Conservation (phyloP, 257 asterid species). For the Mentha longifolia region DNA sequence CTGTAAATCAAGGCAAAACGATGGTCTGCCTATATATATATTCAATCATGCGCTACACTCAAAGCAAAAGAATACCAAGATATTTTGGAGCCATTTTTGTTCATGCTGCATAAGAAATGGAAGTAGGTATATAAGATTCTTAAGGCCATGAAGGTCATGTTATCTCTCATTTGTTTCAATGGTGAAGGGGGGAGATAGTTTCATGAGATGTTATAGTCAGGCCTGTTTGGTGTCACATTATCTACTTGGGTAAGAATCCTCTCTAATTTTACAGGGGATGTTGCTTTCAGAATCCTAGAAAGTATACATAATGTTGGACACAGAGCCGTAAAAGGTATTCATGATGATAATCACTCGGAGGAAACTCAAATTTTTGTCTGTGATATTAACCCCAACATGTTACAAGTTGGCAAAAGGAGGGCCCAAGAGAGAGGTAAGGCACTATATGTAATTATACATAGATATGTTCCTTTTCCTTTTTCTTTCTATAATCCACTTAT, state of each 20-base stretch:
- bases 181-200: slow-evolving; percentile 22
- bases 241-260: slow-evolving; percentile 32
- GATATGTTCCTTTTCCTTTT: too few species aligned
- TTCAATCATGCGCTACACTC: background rate
- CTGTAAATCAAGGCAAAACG: slow-evolving; percentile 6
- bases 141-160: background rate
- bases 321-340: slow-evolving; percentile 64
- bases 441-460: background rate
- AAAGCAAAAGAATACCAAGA: background rate
- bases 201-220: slow-evolving; percentile 8
- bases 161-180: background rate
- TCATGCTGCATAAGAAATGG: background rate
- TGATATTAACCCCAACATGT: slow-evolving; percentile 93
- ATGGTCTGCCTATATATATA: background rate
- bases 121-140: slow-evolving; percentile 1
- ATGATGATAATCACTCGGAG: slow-evolving; percentile 60
- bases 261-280: slow-evolving; percentile 80
- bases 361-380: slow-evolving; percentile 81
- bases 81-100: slow-evolving; percentile 5
- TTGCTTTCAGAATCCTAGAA: slow-evolving; percentile 88
- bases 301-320: slow-evolving; percentile 51
- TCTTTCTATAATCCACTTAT: background rate
- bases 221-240: slow-evolving; percentile 21
- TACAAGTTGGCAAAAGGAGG: slow-evolving; percentile 79
- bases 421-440: slow-evolving; percentile 75